phyloP scores from a whole-genome alignment of 139 green algal species.

The Chlamydomonas asymmetrica region DNA sequence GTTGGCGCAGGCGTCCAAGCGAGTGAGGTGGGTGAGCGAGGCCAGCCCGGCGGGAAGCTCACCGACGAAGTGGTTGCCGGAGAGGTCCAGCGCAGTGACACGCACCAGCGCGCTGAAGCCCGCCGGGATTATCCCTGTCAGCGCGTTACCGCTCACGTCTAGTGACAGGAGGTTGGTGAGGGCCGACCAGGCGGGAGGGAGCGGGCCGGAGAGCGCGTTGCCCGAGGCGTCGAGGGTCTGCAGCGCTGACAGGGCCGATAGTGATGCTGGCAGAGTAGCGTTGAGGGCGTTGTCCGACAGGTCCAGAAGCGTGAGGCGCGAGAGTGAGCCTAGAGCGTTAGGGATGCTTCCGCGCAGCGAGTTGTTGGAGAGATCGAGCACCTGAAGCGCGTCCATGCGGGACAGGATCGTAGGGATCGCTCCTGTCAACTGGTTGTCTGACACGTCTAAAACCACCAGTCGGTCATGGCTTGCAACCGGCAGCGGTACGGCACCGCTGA shows the following conservation, averaged over 20 bases:
- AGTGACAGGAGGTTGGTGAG: neutral
- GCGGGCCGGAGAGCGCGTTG: neutral
- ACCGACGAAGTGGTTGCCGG: constrained; percentile 21
- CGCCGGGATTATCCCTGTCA: constrained; percentile 20
- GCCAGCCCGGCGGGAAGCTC: too few species aligned
- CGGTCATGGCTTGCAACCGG: too few species aligned
- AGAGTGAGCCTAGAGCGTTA: neutral
- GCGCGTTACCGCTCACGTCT: neutral
- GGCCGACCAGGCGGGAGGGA: neutral
- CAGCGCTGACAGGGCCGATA: constrained; percentile 1
- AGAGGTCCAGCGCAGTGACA: neutral
- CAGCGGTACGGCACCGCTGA: too few species aligned
- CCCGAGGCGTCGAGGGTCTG: neutral
- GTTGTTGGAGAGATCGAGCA: neutral
- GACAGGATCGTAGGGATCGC: neutral
- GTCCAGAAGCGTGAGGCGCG: constrained; percentile 12
- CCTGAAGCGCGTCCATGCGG: neutral
- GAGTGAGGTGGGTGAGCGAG: too few species aligned
- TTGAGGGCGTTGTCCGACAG: constrained; percentile 26
- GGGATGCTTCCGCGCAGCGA: constrained; percentile 8
- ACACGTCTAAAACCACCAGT: too few species aligned
- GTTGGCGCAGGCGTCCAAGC: too few species aligned
- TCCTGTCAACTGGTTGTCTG: too few species aligned
- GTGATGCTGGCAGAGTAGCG: constrained; percentile 22
- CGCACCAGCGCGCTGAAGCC: neutral